Evolutionary conservation across 306 rosid genomes (phyloP), one percentile per base, ranked within the genome.

Genomic region (Casuarina cunninghamiana): DNA sequence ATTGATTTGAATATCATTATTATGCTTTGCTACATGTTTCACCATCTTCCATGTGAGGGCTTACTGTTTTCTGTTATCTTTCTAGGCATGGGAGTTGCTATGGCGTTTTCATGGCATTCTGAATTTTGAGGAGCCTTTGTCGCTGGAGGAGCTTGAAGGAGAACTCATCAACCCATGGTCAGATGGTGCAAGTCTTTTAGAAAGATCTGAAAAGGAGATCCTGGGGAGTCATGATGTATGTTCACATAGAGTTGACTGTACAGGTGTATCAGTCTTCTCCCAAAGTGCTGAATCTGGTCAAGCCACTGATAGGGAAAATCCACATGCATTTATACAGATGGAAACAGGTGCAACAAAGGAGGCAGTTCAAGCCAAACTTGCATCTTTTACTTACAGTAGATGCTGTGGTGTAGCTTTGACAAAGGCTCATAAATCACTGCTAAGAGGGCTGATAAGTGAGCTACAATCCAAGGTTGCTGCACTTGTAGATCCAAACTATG

Each of bases 121-220:
- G 89, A 91, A 89, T 77, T 86, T 93, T 84, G 80, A 87, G 75
- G 91, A 90, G 66, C 82, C 89, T 17, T 82, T 87, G 67, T 85
- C 88, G 49, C 79, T 96, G 69, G 90, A 88, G 79, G 98, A 90
- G 77, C 88, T 96, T 62, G 99, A 91, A 82, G 89, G 85, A 77
- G 99, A 93, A 72, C 99, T 96, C 67, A 76, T 93, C 72, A 90
- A 88, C 84, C 99, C 97, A 77, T 90, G 91, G 99, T 86, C 84
- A 70, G 87, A 88, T 75, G 90, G 83, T 78, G 81, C 84, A 51
- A 89, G 81, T 69, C 79, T 85, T 73, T 57, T 53, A 49, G 86
- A 87, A 80, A 87, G 81, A 73, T 71, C 57, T 69, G 90, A 80
- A 83, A 84, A 80, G 75, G 90, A 85, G 80, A 75, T 74, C 43